Evolutionary conservation across 176 grass and related monocot species (phyloP).

Genomic region (Neostapfia colusana): DNA sequence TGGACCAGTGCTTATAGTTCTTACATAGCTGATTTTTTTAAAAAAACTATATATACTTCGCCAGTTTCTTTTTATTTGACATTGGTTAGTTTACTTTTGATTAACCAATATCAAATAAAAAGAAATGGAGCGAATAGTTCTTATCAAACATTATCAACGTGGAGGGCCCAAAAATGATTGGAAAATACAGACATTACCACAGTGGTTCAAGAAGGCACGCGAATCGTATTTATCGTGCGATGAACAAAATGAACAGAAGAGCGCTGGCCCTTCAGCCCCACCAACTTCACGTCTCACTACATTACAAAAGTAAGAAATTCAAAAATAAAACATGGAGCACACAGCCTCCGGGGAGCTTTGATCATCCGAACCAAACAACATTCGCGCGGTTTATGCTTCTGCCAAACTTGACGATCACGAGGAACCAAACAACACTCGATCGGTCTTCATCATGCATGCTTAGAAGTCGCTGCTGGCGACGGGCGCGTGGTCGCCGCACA

Average conservation of each 20-base stretch:
- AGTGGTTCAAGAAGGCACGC: too few species aligned
- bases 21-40: too few species aligned
- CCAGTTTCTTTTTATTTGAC: too few species aligned
- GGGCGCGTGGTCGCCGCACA: constrained; percentile 50
- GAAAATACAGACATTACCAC: too few species aligned
- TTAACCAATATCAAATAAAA: too few species aligned
- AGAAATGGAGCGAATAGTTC: too few species aligned
- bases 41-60: too few species aligned
- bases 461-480: constrained; percentile 45
- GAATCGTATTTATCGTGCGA: neutral
- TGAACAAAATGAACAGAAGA: neutral
- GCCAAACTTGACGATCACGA: neutral
- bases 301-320: neutral
- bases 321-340: constrained; percentile 8
- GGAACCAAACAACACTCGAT: neutral
- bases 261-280: neutral
- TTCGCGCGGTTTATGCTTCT: constrained; percentile 4
- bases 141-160: too few species aligned
- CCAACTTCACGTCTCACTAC: constrained; percentile 22
- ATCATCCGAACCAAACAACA: constrained; percentile 39
- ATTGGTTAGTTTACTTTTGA: too few species aligned
- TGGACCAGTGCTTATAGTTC: too few species aligned
- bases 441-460: neutral
- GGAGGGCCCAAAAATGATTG: too few species aligned
- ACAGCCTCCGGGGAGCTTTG: neutral